phyloP scores from a whole-genome alignment of 805 yeast genomes.

The Pichia occidentalis region DNA sequence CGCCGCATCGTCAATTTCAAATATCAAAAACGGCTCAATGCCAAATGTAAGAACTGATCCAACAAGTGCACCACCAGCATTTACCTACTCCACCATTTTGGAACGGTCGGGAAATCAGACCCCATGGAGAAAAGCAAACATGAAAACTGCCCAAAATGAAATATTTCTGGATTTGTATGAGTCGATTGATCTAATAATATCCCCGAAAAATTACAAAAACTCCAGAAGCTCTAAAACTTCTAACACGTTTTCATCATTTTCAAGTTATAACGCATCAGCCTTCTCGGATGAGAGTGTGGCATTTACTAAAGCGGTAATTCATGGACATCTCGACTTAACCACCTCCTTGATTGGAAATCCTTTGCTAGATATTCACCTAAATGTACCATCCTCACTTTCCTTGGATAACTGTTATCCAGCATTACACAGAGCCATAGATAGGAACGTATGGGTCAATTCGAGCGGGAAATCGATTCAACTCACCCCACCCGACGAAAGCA shows the following conservation, averaged over 20 bases:
- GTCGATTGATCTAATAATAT: constrained; percentile 47
- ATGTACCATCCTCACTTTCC: constrained; percentile 39
- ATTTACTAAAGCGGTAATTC: constrained; percentile 47
- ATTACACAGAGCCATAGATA: constrained; percentile 65
- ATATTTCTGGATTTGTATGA: constrained; percentile 80
- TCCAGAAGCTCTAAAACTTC: background rate
- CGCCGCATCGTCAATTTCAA: constrained; percentile 27
- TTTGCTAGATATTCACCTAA: constrained; percentile 51
- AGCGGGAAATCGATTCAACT: constrained; percentile 49
- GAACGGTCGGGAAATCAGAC: constrained; percentile 33
- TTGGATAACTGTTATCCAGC: constrained; percentile 21
- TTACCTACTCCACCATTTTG: constrained; percentile 18
- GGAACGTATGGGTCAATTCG: constrained; percentile 41
- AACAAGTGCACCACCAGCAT: constrained; percentile 6
- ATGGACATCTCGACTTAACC: constrained; percentile 58
- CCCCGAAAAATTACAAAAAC: constrained; percentile 25
- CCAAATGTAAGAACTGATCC: constrained; percentile 10
- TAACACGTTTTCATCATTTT: constrained; percentile 1
- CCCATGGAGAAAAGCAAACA: constrained; percentile 78
- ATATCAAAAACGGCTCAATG: constrained; percentile 22
- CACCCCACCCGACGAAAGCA: constrained; percentile 84
- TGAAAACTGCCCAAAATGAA: constrained; percentile 75
- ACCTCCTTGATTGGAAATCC: constrained; percentile 78
- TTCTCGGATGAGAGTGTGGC: background rate
- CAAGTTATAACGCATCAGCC: background rate